phyloP scores from a whole-genome alignment of 345 rosid genomes.

The Heritiera fomes region DNA sequence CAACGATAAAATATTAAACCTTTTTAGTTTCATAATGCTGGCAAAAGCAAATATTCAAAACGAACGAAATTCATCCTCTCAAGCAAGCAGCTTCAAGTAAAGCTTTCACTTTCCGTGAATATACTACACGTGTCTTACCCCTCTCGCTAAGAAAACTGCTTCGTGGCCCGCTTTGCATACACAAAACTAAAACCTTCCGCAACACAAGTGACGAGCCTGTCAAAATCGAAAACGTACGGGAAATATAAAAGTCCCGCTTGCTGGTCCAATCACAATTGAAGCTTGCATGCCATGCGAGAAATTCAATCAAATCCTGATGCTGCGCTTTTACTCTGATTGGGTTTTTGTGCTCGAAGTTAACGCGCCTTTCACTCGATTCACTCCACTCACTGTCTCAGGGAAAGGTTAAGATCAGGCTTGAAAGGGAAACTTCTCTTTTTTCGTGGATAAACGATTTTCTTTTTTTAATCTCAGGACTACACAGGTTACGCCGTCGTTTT shows the following conservation, averaged over 20 bases:
- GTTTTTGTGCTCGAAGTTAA: background rate
- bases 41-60: no score
- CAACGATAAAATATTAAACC: no score
- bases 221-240: background rate
- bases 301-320: conserved; percentile 14
- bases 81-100: background rate
- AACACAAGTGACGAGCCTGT: background rate
- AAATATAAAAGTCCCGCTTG: background rate
- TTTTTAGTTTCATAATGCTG: no score
- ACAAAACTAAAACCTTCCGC: background rate
- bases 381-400: no score
- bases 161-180: background rate
- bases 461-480: no score
- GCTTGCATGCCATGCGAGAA: background rate
- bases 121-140: background rate
- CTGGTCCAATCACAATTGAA: background rate
- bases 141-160: background rate
- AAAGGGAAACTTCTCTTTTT: no score
- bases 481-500: conserved; percentile 5
- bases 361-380: background rate
- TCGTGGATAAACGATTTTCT: no score
- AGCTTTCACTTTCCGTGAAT: background rate
- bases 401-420: no score
- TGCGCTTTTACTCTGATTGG: background rate
- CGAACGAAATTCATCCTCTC: background rate